Conservation (phyloP, 1,284 basidiomycete genomes). For the Pascua guehoae region DNA sequence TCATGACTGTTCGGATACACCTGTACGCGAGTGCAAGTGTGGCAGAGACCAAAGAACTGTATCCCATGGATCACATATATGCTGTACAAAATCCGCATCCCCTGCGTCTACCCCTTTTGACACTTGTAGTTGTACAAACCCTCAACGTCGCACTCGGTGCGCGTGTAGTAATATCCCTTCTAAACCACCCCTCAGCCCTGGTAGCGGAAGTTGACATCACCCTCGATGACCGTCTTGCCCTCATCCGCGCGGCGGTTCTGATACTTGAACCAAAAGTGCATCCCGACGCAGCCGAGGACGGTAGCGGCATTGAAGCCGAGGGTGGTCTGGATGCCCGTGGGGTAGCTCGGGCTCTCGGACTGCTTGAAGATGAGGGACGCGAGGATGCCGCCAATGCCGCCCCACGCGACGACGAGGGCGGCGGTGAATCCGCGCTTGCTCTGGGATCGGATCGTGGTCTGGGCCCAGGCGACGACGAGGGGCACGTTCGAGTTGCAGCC, state of each 20-base stretch:
- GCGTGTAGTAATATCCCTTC: background rate
- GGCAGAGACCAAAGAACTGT: no score
- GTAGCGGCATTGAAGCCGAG: conserved; percentile 6
- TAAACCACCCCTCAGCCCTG: background rate
- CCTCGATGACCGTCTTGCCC: conserved; percentile 15
- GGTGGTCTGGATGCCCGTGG: conserved; percentile 9
- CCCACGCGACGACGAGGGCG: conserved; percentile 47
- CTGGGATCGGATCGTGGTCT: conserved; percentile 50
- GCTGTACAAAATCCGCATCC: no score
- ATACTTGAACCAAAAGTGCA: conserved; percentile 8
- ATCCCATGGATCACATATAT: no score
- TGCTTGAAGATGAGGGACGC: conserved; percentile 13
- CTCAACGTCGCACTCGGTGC: no score
- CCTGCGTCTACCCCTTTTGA: no score
- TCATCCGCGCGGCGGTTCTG: conserved; percentile 17
- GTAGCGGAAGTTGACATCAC: conserved; percentile 13
- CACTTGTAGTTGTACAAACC: no score
- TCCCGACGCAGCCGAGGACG: background rate
- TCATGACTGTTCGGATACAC: no score
- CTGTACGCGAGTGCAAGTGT: no score
- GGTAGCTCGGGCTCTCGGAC: conserved; percentile 10
- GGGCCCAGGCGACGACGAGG: conserved; percentile 38
- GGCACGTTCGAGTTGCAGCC: conserved; percentile 38
- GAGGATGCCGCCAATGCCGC: conserved; percentile 51
- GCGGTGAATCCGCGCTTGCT: conserved; percentile 45